Base-by-base conservation (phyloP, 306 rosid genomes). In the Vicia sativa region DNA sequence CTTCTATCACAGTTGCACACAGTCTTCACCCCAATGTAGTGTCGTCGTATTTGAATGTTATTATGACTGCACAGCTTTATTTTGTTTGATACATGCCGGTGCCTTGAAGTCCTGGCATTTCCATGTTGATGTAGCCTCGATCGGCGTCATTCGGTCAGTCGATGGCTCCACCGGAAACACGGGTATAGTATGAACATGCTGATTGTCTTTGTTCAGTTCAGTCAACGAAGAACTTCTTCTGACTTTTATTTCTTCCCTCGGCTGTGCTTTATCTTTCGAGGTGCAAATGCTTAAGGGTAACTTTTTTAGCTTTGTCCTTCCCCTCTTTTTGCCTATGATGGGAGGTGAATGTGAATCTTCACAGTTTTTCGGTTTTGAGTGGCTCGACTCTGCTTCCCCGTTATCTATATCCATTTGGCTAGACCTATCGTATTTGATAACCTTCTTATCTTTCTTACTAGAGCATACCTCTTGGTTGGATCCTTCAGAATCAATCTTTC, bases 221-320 rank as follows among this genome's bases (percentile, higher is more conserved):
- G 80, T 77, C 67, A 69, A 35, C 1, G 83, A 72, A 37, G 83
- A 62, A 71, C 76, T 80, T 81, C 84, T 73, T 81, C 84, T 73
- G 55, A 56, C 76, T 71, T 73, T 79, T 71, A 54, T 64, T 23
- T 83, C 96, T 74, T 87, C 96, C 80, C 83, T 87, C 29, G 82
- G 81, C 10, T 82, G 86, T 0, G 83, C 81, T 74, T 79, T 87
- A 73, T 85, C 97, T 87, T 90, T 83, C 9, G 85, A 81, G 35
- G 85, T 75, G 71, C 95, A 87, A 52, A 82, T 82, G 81, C 95
- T 91, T 50, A 89, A 91, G n/a, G 96, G 89, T 77, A 89, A 74
- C 78, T 84, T 89, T 58, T 89, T 91, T 64, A 89, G 91, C 86
- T 89, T 91, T 82, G 81, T 87, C 77, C 95, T 86, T 72, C 97